Conservation (phyloP, 75 land plant genomes). For the Selaginella moellendorffii region DNA sequence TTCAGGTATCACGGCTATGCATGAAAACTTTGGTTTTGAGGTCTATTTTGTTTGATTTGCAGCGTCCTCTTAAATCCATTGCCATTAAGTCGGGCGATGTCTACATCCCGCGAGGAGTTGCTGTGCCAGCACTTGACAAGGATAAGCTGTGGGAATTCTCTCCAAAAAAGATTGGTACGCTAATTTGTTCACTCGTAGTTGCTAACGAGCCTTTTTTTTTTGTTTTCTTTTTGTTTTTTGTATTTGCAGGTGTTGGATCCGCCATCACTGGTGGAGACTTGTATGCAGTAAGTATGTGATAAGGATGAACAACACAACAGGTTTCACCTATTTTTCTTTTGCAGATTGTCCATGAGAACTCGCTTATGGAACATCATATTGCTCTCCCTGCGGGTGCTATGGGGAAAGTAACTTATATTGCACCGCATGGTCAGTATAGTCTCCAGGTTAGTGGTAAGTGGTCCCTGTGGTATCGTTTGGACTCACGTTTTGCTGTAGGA, state of each 20-base stretch:
- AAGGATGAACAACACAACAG: constrained; percentile 25
- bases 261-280: constrained; percentile 92
- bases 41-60: neutral
- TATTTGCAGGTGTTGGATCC: constrained; percentile 63
- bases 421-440: constrained; percentile 80
- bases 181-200: neutral
- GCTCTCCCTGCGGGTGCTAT: constrained; percentile 93
- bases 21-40: constrained; percentile 21
- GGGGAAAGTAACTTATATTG: constrained; percentile 90
- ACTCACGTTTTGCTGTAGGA: constrained; percentile 38
- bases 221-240: neutral
- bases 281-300: constrained; percentile 58
- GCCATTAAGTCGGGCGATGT: constrained; percentile 84
- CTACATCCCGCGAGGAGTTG: constrained; percentile 97
- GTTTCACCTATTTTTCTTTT: constrained; percentile 77
- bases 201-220: too few species aligned
- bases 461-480: neutral
- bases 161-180: constrained; percentile 71
- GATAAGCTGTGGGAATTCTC: constrained; percentile 75
- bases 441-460: constrained; percentile 38
- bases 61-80: constrained; percentile 97
- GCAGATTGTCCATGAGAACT: constrained; percentile 94
- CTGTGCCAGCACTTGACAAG: constrained; percentile 96
- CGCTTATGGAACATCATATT: constrained; percentile 82
- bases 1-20: constrained; percentile 52